Base-by-base conservation (phyloP, 2,329 filamentous ascomycete genomes). In the Leptographium procerum region DNA sequence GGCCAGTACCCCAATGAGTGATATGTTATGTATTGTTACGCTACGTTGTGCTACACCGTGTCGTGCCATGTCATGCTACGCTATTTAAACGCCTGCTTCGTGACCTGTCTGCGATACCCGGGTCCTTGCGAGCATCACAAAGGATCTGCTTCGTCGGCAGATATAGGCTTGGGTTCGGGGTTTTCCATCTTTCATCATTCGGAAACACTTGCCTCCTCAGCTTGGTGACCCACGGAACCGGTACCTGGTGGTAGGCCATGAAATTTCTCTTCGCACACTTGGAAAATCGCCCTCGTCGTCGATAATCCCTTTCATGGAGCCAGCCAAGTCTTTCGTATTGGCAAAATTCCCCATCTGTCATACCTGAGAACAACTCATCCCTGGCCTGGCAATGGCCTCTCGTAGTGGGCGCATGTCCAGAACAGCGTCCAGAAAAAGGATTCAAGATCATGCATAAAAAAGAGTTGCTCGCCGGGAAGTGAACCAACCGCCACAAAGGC, bases 401-500 rank as follows among this genome's bases (percentile, higher is more conserved):
- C 14, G 40, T 48, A 56, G 28, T 56, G 54, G 16, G 48, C 22
- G 26, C 54, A 56, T 45, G 48, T 56, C 54, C 36, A 56, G 26
- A 56, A 56, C 26, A 56, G 29, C 43, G 51, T 71, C 74, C 66
- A 78, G 64, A 76, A 78, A 60, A 78, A 77, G 3, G 72, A 79
- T 63, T 78, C 72, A 9, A 77, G 68, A 60, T 78, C 71, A 63
- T 79, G 71, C 67, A 77, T 76, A 34, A 58, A 54, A 10, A 51
- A 54, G 40, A 50, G 56, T 40, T 48, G 60, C 63, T 77, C 70
- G 26, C 69, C 71, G 8, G 70, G 60, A 43, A 79, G 70, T 2
- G 66, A 67, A 0, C 74, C 70, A 58, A 78, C 76, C 4, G 72
- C 73, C 70, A 78, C 77, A 58, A 77, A 78, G 1, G 70, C 72